phyloP scores from a whole-genome alignment of 2,329 filamentous ascomycete genomes.

The Pestalotiopsis sp. region DNA sequence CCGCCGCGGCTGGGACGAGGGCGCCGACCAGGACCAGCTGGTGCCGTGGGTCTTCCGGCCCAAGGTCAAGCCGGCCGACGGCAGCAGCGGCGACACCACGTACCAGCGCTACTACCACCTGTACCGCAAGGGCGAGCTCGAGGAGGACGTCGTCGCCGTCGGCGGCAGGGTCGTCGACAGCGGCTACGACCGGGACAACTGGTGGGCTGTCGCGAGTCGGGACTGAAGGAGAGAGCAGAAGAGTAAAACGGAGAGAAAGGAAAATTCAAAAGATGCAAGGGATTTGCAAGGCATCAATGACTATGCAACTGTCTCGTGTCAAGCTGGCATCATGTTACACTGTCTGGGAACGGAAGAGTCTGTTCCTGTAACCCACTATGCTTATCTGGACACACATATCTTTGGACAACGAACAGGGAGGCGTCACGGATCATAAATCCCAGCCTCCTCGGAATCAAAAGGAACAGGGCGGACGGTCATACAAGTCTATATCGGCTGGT shows the following conservation, averaged over 20 bases:
- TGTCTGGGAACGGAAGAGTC: too few relatives aligned
- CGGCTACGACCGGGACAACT: slow-evolving; percentile 97
- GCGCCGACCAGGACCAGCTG: slow-evolving; percentile 85
- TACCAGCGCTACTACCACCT: slow-evolving; percentile 95
- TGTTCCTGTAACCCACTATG: too few relatives aligned
- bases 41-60: slow-evolving; percentile 86
- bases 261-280: neutral
- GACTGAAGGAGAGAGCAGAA: neutral
- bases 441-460: too few relatives aligned
- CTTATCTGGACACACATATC: too few relatives aligned
- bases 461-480: too few relatives aligned
- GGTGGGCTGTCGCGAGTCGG: slow-evolving; percentile 78
- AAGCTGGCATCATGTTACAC: too few relatives aligned
- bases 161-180: slow-evolving; percentile 77
- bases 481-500: neutral
- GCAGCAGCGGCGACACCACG: slow-evolving; percentile 47
- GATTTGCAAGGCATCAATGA: too few relatives aligned
- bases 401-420: too few relatives aligned
- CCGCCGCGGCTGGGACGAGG: slow-evolving; percentile 85
- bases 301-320: too few relatives aligned
- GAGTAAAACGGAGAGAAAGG: neutral
- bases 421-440: too few relatives aligned
- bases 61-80: slow-evolving; percentile 23
- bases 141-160: slow-evolving; percentile 73
- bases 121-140: slow-evolving; percentile 84